Evolutionary conservation across 2,329 filamentous ascomycete species (phyloP).

Genomic region (Thielaviopsis punctulata): DNA sequence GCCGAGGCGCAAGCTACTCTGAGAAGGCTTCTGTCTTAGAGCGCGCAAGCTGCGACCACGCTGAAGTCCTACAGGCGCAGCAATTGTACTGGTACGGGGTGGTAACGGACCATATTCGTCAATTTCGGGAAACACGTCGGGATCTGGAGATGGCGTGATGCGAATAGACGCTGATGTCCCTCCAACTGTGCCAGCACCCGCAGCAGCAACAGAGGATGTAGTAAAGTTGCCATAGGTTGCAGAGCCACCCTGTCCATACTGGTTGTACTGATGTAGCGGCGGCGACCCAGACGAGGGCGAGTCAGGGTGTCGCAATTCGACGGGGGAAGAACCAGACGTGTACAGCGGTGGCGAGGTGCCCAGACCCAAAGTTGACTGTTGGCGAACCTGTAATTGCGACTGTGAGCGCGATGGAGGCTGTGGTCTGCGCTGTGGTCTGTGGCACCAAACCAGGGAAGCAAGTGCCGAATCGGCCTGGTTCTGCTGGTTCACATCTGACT

Average conservation of each 20-base stretch:
- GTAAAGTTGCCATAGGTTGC: background rate
- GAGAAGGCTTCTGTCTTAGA: conserved; percentile 5
- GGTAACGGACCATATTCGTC: background rate
- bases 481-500: conserved; percentile 3
- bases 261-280: background rate
- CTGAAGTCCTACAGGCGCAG: background rate
- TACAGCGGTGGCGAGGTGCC: background rate
- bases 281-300: conserved; percentile 1
- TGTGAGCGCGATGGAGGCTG: background rate
- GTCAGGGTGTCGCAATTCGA: background rate
- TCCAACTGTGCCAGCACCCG: background rate
- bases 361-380: background rate
- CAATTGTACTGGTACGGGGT: background rate
- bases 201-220: background rate
- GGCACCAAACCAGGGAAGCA: conserved; percentile 7
- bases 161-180: background rate
- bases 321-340: background rate
- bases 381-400: background rate
- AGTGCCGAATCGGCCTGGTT: conserved; percentile 2
- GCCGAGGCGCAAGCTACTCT: conserved; percentile 1
- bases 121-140: conserved; percentile 1
- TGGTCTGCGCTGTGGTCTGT: conserved; percentile 5
- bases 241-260: background rate
- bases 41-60: background rate
- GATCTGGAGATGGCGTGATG: conserved; percentile 6